Conservation (phyloP, 371 early-diverging fungal genomes). For the Mortierella sp. region DNA sequence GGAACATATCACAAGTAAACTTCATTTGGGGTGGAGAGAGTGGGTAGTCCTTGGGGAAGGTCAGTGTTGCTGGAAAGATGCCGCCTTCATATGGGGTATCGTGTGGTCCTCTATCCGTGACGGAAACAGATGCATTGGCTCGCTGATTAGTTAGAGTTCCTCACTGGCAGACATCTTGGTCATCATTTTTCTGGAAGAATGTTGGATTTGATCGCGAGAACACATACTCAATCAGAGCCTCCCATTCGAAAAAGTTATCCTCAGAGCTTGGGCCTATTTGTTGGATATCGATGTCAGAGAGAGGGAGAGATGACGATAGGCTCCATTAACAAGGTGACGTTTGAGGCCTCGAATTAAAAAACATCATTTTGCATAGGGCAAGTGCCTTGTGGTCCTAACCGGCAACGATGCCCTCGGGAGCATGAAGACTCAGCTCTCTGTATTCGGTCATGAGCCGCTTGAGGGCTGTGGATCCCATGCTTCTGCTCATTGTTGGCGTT, state of each 20-base stretch:
- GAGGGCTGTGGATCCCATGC: constrained; percentile 80
- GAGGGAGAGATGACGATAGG: neutral
- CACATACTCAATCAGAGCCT: constrained; percentile 91
- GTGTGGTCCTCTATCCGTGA: constrained; percentile 82
- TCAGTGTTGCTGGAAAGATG: constrained; percentile 83
- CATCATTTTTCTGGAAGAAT: too few species aligned
- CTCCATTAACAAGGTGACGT: too few species aligned
- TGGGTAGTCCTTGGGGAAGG: constrained; percentile 96
- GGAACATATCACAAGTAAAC: constrained; percentile 93
- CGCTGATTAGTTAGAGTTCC: constrained; percentile 1
- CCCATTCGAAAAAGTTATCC: constrained; percentile 97
- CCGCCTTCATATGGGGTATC: constrained; percentile 95
- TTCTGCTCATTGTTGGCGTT: constrained; percentile 42
- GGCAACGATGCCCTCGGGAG: constrained; percentile 97
- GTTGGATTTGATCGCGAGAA: neutral
- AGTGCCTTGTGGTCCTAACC: constrained; percentile 55
- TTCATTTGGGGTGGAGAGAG: constrained; percentile 92
- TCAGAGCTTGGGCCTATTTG: constrained; percentile 85
- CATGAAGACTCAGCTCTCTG: constrained; percentile 91
- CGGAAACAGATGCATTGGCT: constrained; percentile 1
- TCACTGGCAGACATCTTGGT: neutral
- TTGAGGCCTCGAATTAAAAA: too few species aligned
- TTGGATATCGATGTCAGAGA: neutral
- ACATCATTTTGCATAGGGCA: neutral
- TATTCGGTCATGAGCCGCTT: constrained; percentile 98